These are phyloP conservation scores for Lactarius deliciosus DNA, from an alignment of 768 basidiomycete species.

Conservation along the genomic window DNA sequence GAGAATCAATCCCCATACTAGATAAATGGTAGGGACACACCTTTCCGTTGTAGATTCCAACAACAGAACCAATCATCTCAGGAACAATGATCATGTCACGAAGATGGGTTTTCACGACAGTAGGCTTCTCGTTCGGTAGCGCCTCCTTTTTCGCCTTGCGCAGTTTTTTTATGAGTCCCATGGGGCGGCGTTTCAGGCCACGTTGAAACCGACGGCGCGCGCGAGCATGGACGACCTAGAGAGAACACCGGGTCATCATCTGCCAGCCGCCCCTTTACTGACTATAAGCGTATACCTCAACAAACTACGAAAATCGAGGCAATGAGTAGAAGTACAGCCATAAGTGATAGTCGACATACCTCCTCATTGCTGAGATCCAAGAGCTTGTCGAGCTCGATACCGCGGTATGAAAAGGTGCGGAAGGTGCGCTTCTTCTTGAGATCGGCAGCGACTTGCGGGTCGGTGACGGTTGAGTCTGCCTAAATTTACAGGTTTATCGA, in stretches of 20 bases:
- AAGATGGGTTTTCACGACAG: constrained; percentile 98
- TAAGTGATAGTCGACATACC: constrained; percentile 48
- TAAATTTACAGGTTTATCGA: constrained; percentile 34
- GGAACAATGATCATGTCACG: constrained; percentile 99
- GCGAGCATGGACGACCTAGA: constrained; percentile 90
- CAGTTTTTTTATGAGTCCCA: constrained; percentile 99
- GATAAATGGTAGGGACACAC: constrained; percentile 39
- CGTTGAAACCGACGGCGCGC: constrained; percentile 98
- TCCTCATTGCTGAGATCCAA: constrained; percentile 95
- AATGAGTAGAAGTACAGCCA: not conserved
- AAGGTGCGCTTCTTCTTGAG: constrained; percentile 99
- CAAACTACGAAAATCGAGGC: constrained; percentile 50
- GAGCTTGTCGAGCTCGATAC: constrained; percentile 97
- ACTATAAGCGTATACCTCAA: constrained; percentile 57
- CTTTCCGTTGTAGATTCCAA: constrained; percentile 99
- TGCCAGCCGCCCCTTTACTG: not conserved
- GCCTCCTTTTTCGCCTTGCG: constrained; percentile 99
- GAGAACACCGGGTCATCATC: constrained; percentile 5
- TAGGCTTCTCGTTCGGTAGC: constrained; percentile 98
- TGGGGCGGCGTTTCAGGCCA: constrained; percentile 96
- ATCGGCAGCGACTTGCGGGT: constrained; percentile 91
- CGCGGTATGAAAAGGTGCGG: constrained; percentile 98
- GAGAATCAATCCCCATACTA: not conserved
- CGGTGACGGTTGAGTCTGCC: constrained; percentile 85
- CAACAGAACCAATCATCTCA: constrained; percentile 98